These are phyloP conservation scores for Trichoderma atrobrunneum DNA, from an alignment of 2,329 filamentous ascomycete genomes.

Conservation along the genomic window DNA sequence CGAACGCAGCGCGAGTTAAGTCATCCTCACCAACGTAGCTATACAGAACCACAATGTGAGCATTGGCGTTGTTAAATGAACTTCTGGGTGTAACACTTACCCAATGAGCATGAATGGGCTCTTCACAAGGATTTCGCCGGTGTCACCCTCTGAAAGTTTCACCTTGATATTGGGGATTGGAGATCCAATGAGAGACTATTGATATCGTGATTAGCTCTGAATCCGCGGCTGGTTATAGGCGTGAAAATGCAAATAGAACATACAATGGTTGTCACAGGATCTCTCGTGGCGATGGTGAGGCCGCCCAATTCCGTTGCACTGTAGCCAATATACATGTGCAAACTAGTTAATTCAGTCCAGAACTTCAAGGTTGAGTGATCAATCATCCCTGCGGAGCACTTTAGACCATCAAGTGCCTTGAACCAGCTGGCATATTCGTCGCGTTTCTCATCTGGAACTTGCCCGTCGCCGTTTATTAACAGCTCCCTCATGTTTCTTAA, in stretches of 20 bases:
- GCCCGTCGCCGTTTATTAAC: not conserved
- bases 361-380: not conserved
- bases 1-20: not conserved
- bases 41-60: not conserved
- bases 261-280: not conserved
- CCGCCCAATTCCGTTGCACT: not conserved
- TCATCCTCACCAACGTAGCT: not conserved
- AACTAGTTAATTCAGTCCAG: not conserved
- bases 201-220: not conserved
- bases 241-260: not conserved
- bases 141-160: not conserved
- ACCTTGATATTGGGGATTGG: not conserved
- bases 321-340: not conserved
- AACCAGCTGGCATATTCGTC: not conserved
- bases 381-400: not conserved
- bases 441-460: not conserved
- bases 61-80: not conserved
- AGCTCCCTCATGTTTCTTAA: not conserved
- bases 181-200: not conserved
- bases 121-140: not conserved
- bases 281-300: not conserved
- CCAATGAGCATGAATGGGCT: not conserved
- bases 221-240: fast-evolving
- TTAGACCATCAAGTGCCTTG: not conserved
- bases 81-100: not conserved